Base-by-base conservation (phyloP, 352 stramenopile genomes). In the Phytophthora ohioensis region DNA sequence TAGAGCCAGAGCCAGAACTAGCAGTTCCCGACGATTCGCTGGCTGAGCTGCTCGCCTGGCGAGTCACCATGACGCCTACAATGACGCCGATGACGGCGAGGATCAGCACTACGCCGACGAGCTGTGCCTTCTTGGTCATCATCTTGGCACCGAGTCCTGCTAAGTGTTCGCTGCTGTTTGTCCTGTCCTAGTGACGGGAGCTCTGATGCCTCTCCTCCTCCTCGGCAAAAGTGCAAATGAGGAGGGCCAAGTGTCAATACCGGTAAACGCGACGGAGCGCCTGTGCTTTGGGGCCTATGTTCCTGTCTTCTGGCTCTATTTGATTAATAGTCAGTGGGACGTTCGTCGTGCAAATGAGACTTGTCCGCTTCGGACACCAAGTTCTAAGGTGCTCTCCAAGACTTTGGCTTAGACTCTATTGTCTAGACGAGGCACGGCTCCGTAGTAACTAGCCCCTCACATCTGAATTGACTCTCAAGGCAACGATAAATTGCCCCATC, bases 41-140 rank as follows among this genome's bases (percentile, higher is more conserved):
- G 11, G 73, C 57, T 34, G 69, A 81, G 42, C 53, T 68, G 41
- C 58, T 64, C 9, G 53, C 32, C 13, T 81, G 49, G 47, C 69
- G 69, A 55, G 46, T 68, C 12, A 81, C 65, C 64, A 90, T 70
- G 3, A 88, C 58, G 21, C 65, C 82, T 58, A 88, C 61, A 53
- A 84, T 75, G 8, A 75, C 82, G 54, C 79, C 82, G 59, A 88
- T 69, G 38, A 82, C 69, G 0, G 79, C 79, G 1, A 88, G 69
- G 51, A 83, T 60, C 47, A 90, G 45, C 64, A 90, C 67, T 12
- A 82, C 62, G 41, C 59, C 72, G 31, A 76, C 66, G 48, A 88
- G 41, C 49, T 78, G 64, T 10, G 78, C 54, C 57, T 84, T 81
- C 66, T 78, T 81, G 48, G 65, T 67, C 48, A 78, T 61, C 70